Evolutionary conservation across 1,139 yeast species (phyloP).

Genomic region (Lodderomyces parapsilosis): DNA sequence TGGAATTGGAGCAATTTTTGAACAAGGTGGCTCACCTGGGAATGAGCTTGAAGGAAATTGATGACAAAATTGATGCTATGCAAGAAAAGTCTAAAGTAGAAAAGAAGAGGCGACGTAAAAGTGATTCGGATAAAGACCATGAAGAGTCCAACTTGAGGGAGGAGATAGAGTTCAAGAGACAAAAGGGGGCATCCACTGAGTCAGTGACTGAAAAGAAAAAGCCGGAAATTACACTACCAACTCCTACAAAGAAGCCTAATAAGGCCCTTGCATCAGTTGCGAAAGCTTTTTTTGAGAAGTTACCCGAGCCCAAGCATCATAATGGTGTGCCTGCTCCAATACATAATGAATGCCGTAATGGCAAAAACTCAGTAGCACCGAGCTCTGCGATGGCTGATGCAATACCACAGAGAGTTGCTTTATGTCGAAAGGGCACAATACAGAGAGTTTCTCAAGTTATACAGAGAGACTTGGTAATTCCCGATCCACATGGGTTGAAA

Average conservation of each 20-base stretch:
- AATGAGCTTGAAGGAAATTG: constrained; percentile 37
- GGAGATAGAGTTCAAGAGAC: constrained; percentile 8
- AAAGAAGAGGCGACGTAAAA: constrained; percentile 19
- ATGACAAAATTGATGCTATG: constrained; percentile 31
- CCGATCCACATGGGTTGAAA: constrained; percentile 29
- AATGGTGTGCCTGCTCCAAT: constrained; percentile 26
- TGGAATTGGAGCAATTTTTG: constrained; percentile 44
- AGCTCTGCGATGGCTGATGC: too few relatives aligned
- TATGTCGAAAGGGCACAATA: too few relatives aligned
- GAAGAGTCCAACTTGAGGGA: constrained; percentile 9
- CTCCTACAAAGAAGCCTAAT: constrained; percentile 14
- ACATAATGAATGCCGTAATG: constrained; percentile 14
- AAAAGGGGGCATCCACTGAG: too few relatives aligned
- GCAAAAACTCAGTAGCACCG: not conserved
- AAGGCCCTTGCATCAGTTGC: constrained; percentile 16
- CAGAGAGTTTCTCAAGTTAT: constrained; percentile 49
- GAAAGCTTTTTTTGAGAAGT: constrained; percentile 17
- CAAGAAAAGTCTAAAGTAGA: constrained; percentile 22
- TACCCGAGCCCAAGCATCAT: constrained; percentile 31
- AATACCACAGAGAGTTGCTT: too few relatives aligned
- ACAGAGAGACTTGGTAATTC: constrained; percentile 51
- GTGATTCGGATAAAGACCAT: constrained; percentile 8
- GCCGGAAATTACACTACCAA: not conserved
- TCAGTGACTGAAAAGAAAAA: constrained; percentile 9
- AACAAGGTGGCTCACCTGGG: constrained; percentile 49